These are phyloP conservation scores for Salix caprea DNA, from an alignment of 345 rosid genomes.

Conservation along the genomic window DNA sequence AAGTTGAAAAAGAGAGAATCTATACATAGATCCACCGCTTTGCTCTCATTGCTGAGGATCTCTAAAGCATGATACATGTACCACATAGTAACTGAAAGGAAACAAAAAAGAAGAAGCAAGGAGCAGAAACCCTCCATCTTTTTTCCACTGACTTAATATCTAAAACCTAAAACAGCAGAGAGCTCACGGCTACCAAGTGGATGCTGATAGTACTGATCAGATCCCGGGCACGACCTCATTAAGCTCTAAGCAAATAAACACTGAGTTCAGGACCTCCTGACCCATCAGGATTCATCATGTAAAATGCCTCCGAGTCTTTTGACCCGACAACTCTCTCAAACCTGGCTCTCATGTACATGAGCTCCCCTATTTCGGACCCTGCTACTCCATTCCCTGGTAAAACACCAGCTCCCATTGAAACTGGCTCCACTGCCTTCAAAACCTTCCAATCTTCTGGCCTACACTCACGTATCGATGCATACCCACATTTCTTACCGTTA, in stretches of 20 bases:
- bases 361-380: constrained; percentile 65
- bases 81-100: background rate
- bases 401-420: constrained; percentile 96
- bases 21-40: background rate
- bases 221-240: background rate
- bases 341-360: constrained; percentile 95
- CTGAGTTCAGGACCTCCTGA: constrained; percentile 90
- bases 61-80: background rate
- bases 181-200: background rate
- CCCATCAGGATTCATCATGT: constrained; percentile 91
- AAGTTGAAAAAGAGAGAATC: background rate
- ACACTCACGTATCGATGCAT: constrained; percentile 60
- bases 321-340: constrained; percentile 92
- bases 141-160: too few relatives aligned
- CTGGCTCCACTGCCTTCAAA: constrained; percentile 68
- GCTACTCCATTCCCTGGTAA: constrained; percentile 46
- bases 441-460: constrained; percentile 64
- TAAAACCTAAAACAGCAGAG: background rate
- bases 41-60: background rate
- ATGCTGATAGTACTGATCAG: background rate
- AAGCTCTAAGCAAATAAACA: constrained; percentile 72
- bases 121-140: background rate
- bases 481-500: constrained; percentile 86
- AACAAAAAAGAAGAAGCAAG: background rate
- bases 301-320: constrained; percentile 84